Percentiles rank a stretch among this genome's conserved stretches.
phyloP scores from a whole-genome alignment of 2,329 filamentous ascomycete species.

The Colletotrichum lindemuthianum region DNA sequence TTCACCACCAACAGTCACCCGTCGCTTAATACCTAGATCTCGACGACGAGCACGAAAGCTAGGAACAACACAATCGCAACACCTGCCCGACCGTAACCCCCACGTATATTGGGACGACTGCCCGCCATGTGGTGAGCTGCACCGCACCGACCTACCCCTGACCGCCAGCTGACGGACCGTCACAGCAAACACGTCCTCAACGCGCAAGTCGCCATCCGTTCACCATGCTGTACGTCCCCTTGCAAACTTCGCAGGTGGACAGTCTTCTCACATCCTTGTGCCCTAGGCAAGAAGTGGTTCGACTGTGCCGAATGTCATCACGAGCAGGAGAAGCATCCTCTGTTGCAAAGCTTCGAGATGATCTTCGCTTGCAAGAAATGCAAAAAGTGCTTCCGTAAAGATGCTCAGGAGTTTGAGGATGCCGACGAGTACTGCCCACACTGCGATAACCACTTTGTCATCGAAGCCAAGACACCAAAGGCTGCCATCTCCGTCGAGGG shows the following conservation, averaged over 20 bases:
- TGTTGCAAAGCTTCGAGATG: constrained; percentile 87
- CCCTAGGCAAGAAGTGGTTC: constrained; percentile 91
- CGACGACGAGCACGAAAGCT: too few relatives aligned
- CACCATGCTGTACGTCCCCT: constrained; percentile 82
- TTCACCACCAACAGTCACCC: constrained; percentile 7
- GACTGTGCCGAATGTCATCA: constrained; percentile 95
- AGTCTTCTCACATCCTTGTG: not conserved
- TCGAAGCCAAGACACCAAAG: constrained; percentile 88
- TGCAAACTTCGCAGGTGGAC: not conserved
- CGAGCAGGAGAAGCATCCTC: constrained; percentile 80
- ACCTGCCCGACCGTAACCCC: not conserved
- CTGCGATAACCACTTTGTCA: constrained; percentile 98
- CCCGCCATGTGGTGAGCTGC: constrained; percentile 50
- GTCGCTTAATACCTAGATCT: too few relatives aligned
- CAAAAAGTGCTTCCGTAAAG: constrained; percentile 97
- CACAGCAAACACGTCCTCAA: constrained; percentile 96
- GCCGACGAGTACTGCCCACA: constrained; percentile 98
- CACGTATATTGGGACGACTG: not conserved
- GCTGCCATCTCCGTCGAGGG: constrained; percentile 87
- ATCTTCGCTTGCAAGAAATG: constrained; percentile 98
- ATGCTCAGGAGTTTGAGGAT: constrained; percentile 91
- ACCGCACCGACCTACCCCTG: not conserved
- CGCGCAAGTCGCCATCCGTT: constrained; percentile 95
- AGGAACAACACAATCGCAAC: not conserved
- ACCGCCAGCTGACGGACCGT: constrained; percentile 16